Evolutionary conservation across 768 basidiomycete genomes (phyloP).

Genomic region (Xerocomellus dryophilus): DNA sequence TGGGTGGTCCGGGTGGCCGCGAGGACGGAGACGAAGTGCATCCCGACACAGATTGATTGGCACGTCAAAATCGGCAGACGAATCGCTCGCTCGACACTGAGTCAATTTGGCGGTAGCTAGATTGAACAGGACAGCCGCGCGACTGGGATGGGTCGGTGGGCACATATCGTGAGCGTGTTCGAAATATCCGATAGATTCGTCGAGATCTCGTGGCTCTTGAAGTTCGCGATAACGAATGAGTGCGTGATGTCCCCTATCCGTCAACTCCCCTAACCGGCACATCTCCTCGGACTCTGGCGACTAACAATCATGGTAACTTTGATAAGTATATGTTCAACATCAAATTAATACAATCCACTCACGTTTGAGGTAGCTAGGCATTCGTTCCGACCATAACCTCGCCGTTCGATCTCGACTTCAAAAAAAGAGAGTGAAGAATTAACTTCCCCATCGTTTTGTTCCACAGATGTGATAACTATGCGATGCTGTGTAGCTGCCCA

Average conservation of each 20-base stretch:
- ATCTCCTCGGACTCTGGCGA: background rate
- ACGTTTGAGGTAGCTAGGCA: background rate
- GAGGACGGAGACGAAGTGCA: no score
- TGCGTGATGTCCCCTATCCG: background rate
- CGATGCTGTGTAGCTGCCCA: background rate
- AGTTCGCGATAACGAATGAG: background rate
- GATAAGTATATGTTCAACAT: background rate
- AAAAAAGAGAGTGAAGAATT: no score
- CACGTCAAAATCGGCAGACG: no score
- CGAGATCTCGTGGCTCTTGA: conserved; percentile 5
- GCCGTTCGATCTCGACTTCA: no score
- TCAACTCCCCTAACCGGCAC: background rate
- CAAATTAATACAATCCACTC: background rate
- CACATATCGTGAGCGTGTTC: conserved; percentile 10
- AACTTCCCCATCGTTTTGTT: background rate
- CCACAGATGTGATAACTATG: background rate
- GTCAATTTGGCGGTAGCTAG: conserved; percentile 1
- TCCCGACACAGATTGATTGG: no score
- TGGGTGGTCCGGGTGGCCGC: no score
- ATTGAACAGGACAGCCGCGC: conserved; percentile 8
- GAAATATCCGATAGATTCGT: conserved; percentile 18
- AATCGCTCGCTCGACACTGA: no score
- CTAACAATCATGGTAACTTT: no score
- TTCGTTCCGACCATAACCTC: no score
- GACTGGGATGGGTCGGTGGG: conserved; percentile 13